phyloP scores from a whole-genome alignment of 108 stramenopile genomes.

The Cyclotella choctawhatcheeana region DNA sequence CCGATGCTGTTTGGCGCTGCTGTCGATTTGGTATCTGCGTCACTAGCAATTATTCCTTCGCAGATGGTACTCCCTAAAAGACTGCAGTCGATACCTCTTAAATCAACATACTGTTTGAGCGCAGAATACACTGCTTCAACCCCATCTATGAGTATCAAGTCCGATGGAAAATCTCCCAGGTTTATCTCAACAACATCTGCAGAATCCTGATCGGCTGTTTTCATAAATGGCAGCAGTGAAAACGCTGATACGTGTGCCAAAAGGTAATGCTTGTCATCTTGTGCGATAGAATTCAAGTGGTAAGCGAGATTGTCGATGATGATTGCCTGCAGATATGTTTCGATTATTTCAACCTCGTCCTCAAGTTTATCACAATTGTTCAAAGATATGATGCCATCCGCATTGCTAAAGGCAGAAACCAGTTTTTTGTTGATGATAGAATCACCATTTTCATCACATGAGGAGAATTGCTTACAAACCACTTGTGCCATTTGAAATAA shows the following conservation, averaged over 20 bases:
- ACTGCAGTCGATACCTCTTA: conserved; percentile 36
- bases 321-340: conserved; percentile 33
- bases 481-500: conserved; percentile 77
- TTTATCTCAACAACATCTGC: conserved; percentile 33
- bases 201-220: conserved; percentile 13
- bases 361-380: conserved; percentile 25
- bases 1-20: conserved; percentile 17
- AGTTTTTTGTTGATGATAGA: conserved; percentile 33
- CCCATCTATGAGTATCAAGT: not conserved
- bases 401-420: conserved; percentile 27
- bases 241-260: conserved; percentile 29
- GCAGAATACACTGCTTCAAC: conserved; percentile 28
- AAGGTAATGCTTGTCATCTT: conserved; percentile 23
- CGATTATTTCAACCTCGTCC: conserved; percentile 12
- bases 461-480: conserved; percentile 59
- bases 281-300: conserved; percentile 12
- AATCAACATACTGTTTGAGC: conserved; percentile 24
- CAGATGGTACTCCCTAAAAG: conserved; percentile 40
- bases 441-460: conserved; percentile 57
- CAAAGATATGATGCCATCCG: not conserved
- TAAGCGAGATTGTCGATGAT: conserved; percentile 41
- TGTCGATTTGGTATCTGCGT: not conserved
- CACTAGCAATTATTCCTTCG: conserved; percentile 15
- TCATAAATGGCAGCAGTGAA: conserved; percentile 39
- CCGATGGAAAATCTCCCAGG: conserved; percentile 9